phyloP scores from a whole-genome alignment of 1,139 yeast genomes.

The Casaregolazyma lundiana region DNA sequence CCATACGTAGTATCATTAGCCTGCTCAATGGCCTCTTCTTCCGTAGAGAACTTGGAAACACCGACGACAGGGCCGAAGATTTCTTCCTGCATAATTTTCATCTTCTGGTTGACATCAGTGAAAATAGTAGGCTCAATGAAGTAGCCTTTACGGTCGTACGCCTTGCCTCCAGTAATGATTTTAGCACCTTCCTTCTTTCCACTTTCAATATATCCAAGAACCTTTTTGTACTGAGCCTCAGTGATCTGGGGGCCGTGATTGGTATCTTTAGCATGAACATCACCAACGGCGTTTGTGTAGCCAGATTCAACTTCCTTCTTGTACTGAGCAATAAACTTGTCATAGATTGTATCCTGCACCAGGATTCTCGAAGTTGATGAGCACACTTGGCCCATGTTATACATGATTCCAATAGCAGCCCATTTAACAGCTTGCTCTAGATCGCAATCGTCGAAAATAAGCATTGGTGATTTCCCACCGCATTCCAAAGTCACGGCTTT shows the following conservation, averaged over 20 bases:
- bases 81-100: constrained; percentile 64
- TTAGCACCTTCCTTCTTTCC: constrained; percentile 74
- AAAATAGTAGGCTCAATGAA: constrained; percentile 68
- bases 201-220: constrained; percentile 57
- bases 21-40: constrained; percentile 62
- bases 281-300: constrained; percentile 61
- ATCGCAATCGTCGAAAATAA: constrained; percentile 70
- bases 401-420: constrained; percentile 58
- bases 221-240: constrained; percentile 73
- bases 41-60: constrained; percentile 60
- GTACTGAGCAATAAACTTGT: constrained; percentile 54
- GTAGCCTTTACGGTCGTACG: constrained; percentile 60
- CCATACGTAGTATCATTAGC: constrained; percentile 78
- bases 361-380: constrained; percentile 80
- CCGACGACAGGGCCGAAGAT: constrained; percentile 87
- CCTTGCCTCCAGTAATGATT: constrained; percentile 53
- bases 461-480: constrained; percentile 83
- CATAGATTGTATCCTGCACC: constrained; percentile 71
- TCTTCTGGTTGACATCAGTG: constrained; percentile 57
- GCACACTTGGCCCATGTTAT: constrained; percentile 83
- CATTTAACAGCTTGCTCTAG: constrained; percentile 54
- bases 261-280: constrained; percentile 65
- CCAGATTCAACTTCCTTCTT: constrained; percentile 56
- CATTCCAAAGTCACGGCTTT: constrained; percentile 78
- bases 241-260: constrained; percentile 89